phyloP scores from a whole-genome alignment of 208 protist genomes.

The Trypanosoma cruzi region DNA sequence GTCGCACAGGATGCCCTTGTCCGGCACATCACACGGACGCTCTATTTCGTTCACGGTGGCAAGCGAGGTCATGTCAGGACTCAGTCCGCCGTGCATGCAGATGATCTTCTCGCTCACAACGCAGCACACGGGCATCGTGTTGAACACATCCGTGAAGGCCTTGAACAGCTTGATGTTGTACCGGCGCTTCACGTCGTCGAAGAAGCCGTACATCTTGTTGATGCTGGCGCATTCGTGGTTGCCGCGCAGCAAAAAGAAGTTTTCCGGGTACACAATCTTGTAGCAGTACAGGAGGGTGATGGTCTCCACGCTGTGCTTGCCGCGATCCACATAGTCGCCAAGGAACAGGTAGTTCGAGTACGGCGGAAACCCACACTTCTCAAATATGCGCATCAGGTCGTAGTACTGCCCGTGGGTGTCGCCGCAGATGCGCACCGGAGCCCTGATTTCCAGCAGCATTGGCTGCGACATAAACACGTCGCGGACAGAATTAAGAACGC shows the following conservation, averaged over 20 bases:
- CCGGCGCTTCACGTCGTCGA: conserved; percentile 97
- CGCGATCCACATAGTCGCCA: conserved; percentile 98
- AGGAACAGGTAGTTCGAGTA: conserved; percentile 99
- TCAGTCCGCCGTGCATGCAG: conserved; percentile 99
- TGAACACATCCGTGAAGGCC: conserved; percentile 99
- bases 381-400: conserved; percentile 98
- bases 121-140: conserved; percentile 99
- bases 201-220: conserved; percentile 99
- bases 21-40: conserved; percentile 98
- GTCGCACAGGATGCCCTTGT: conserved; percentile 98
- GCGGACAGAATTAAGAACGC: conserved; percentile 60
- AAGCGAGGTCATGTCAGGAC: conserved; percentile 95
- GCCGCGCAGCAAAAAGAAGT: conserved; percentile 98
- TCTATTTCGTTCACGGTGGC: conserved; percentile 95
- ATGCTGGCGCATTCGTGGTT: conserved; percentile 99
- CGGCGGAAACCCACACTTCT: conserved; percentile 99
- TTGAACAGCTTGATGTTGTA: conserved; percentile 99
- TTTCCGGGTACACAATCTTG: conserved; percentile 97
- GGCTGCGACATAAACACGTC: conserved; percentile 92
- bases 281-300: conserved; percentile 87
- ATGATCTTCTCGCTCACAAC: conserved; percentile 99
- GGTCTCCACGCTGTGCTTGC: conserved; percentile 95
- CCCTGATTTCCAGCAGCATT: conserved; percentile 87
- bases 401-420: conserved; percentile 99
- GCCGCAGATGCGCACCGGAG: conserved; percentile 90